Evolutionary conservation across 768 basidiomycete species (phyloP).

Genomic region (Mrakia gelida): DNA sequence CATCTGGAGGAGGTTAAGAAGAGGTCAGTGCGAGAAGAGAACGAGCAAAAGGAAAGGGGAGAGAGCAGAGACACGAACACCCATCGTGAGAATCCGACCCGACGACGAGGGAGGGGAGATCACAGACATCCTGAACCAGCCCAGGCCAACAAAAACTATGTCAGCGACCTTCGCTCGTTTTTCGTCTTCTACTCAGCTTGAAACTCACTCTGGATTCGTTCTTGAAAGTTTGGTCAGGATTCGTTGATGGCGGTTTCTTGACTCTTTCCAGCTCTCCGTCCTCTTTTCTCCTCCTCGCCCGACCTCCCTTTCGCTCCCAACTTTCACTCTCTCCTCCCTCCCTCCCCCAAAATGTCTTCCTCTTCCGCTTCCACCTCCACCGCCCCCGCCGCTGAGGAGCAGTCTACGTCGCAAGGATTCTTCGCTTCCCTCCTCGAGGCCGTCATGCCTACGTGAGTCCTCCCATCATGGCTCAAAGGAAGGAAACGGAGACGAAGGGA

Average conservation of each 20-base stretch:
- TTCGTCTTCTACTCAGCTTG: no score
- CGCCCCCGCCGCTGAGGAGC: slow-evolving; percentile 7
- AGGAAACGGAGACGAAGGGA: not conserved
- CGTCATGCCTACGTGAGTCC: slow-evolving; percentile 29
- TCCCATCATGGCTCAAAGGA: not conserved
- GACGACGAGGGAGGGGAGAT: not conserved
- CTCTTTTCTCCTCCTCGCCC: slow-evolving; percentile 2
- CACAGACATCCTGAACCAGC: not conserved
- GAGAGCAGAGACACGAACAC: slow-evolving; percentile 1
- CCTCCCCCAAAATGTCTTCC: slow-evolving; percentile 18
- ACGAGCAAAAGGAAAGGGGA: not conserved
- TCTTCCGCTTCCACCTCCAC: slow-evolving; percentile 14
- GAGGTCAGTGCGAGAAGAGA: not conserved
- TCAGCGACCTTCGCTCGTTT: no score
- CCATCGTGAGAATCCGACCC: slow-evolving; percentile 20
- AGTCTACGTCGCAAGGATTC: slow-evolving; percentile 25
- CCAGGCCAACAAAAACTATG: not conserved
- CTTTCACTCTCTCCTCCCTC: slow-evolving; percentile 10
- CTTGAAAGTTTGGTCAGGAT: no score
- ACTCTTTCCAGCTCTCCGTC: not conserved
- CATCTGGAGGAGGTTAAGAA: slow-evolving; percentile 52
- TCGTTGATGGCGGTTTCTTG: not conserved
- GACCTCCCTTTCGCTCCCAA: not conserved
- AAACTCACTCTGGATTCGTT: no score
- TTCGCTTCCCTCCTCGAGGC: slow-evolving; percentile 28